Base-by-base conservation (phyloP, 768 basidiomycete species). In the Neoboletus subvelutipes region DNA sequence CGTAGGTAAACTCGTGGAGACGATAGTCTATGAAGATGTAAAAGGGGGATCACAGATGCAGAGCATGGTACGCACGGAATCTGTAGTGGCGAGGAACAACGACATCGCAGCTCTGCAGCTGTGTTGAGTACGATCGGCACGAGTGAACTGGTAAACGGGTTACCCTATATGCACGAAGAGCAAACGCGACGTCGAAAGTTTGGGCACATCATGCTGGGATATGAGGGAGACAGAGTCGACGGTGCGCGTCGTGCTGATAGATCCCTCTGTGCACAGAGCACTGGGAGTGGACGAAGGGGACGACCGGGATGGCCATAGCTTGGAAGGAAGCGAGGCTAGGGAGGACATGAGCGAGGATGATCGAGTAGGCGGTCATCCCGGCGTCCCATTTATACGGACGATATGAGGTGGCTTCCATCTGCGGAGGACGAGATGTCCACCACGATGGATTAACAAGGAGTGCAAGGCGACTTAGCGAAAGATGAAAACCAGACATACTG, bases 41-140 rank as follows among this genome's bases (percentile, higher is more conserved):
- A 65, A 52, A 12, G 37, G 45, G 45, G 36, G 49, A 39, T 45
- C 43, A 26, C 18, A 41, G 29, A 34, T 13, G 42, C 42, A 36
- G 39, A 50, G 22, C 45, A 46, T 40, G 56, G 36, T 57, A 71
- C 86, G 59, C 67, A 92, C 92, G 49, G 88, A 83, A 71, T 93
- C 91, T 6, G 91, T 93, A 12, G 91, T 94, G 3, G 91, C 91
- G 12, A 94, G 83, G 71, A 94, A 94, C 54, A 93, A 70, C 11
- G 90, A 79, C 72, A 93, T 71, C 5, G 89, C 90, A 37, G 89
- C 88, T 45, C 92, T 92, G 66, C 29, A 56, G 39, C 34, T 39
- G 34, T 24, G 45, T 52, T 63, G 47, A 66, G 64, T 52, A 60
- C 26, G 58, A 55, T 42, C 46, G 49, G 47, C 31, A 37, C 24